These are phyloP conservation scores for Lactifluus rugatus DNA, from an alignment of 768 basidiomycete genomes.

Conservation along the genomic window DNA sequence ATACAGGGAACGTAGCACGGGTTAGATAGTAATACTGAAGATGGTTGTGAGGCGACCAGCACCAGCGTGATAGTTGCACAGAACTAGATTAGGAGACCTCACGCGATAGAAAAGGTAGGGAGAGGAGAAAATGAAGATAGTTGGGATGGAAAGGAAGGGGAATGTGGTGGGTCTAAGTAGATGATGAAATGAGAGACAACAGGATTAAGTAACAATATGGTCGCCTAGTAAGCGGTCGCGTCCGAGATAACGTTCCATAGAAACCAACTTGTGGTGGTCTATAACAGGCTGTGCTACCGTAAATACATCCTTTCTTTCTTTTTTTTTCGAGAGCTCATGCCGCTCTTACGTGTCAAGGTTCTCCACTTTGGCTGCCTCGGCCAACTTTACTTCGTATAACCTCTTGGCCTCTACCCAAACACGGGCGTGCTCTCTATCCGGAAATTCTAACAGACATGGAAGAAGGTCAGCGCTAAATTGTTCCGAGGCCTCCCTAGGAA, in stretches of 20 bases:
- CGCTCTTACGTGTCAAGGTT: conserved; percentile 17
- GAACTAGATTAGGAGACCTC: neutral
- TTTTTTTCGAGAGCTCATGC: too few relatives aligned
- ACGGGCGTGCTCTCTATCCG: conserved; percentile 49
- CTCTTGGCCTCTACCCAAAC: conserved; percentile 87
- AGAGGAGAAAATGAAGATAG: conserved; percentile 10
- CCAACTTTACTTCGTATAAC: conserved; percentile 62
- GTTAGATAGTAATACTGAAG: conserved; percentile 2
- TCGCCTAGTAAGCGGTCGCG: neutral
- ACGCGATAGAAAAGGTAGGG: conserved; percentile 26
- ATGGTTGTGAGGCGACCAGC: conserved; percentile 26
- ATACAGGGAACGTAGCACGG: conserved; percentile 20
- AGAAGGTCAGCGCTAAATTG: conserved; percentile 86
- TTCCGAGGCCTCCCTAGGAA: conserved; percentile 94
- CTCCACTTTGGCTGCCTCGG: conserved; percentile 36
- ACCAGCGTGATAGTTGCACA: conserved; percentile 25
- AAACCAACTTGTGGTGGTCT: neutral
- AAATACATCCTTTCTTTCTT: neutral
- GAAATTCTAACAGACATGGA: conserved; percentile 74
- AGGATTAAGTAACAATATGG: neutral
- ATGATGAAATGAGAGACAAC: too few relatives aligned
- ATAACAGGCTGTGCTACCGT: neutral
- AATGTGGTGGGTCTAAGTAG: too few relatives aligned
- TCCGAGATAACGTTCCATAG: neutral
- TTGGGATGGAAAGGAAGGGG: too few relatives aligned